Percentiles rank a stretch among this genome's conserved stretches.
phyloP scores from a whole-genome alignment of 148 eudicot genomes.

The Rhododendron molle region DNA sequence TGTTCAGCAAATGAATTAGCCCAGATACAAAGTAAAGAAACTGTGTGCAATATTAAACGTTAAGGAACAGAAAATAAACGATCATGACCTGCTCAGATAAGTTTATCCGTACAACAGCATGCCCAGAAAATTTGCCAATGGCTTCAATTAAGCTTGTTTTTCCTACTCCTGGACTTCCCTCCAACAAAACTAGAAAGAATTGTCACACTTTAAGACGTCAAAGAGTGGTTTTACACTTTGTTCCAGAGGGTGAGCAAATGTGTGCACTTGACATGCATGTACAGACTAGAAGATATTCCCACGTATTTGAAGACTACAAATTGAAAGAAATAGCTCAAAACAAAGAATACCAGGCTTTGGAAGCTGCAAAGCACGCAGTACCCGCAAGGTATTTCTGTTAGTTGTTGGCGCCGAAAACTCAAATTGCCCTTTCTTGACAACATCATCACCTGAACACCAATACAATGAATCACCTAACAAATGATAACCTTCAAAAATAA shows the following conservation, averaged over 20 bases:
- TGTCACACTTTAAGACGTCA: constrained; percentile 11
- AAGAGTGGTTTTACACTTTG: constrained; percentile 1
- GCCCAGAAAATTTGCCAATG: constrained; percentile 82
- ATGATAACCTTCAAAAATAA: neutral
- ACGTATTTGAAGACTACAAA: neutral
- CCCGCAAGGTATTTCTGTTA: constrained; percentile 71
- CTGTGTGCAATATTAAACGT: neutral
- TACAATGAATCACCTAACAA: neutral
- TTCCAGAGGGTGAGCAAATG: neutral
- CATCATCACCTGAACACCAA: constrained; percentile 40
- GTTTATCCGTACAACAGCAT: constrained; percentile 85
- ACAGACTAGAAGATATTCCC: neutral
- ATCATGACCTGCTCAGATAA: constrained; percentile 86
- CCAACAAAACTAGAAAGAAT: constrained; percentile 62
- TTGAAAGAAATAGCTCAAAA: neutral
- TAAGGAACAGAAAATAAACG: neutral
- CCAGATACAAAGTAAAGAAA: neutral
- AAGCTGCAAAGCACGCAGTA: constrained; percentile 94
- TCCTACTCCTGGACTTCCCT: constrained; percentile 99
- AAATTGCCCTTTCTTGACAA: constrained; percentile 43
- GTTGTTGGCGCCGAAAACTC: constrained; percentile 91
- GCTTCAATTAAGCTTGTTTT: constrained; percentile 88
- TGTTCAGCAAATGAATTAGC: constrained; percentile 24
- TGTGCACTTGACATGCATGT: neutral
- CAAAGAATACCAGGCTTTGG: constrained; percentile 64